These are phyloP conservation scores for Cladophialophora immunda DNA, from an alignment of 2,329 filamentous ascomycete species.

Conservation along the genomic window DNA sequence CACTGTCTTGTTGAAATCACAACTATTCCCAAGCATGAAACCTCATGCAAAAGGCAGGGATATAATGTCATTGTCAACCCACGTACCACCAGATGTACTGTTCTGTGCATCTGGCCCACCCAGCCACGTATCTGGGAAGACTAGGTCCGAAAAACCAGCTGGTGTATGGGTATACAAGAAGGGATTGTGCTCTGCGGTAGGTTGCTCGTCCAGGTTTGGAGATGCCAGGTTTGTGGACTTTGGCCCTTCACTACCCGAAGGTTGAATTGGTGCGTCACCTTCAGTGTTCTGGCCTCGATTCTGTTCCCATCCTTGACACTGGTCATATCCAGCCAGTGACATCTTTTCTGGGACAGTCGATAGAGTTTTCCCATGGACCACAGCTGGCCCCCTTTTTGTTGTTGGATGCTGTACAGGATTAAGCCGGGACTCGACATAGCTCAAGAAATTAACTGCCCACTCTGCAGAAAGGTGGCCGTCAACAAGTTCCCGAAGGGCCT, in stretches of 20 bases:
- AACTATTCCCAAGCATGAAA: background rate
- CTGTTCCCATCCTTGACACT: background rate
- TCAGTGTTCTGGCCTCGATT: background rate
- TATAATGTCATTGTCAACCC: background rate
- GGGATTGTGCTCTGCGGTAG: background rate
- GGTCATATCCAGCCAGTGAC: background rate
- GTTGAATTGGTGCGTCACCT: background rate
- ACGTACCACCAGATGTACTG: background rate
- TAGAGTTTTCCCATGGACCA: background rate
- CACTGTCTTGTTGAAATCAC: background rate
- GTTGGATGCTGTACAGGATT: background rate
- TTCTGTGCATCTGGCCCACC: background rate
- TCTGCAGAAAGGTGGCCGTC: background rate
- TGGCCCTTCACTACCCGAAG: background rate
- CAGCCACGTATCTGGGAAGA: background rate
- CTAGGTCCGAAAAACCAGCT: background rate
- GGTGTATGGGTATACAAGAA: background rate
- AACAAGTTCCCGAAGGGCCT: slow-evolving; percentile 8
- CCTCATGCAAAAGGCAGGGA: background rate
- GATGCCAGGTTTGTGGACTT: background rate
- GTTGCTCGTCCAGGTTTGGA: background rate
- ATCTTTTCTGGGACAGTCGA: background rate
- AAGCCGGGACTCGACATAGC: background rate
- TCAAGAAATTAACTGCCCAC: slow-evolving; percentile 12
- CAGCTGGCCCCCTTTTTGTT: background rate